Evolutionary conservation across 257 asterid genomes (phyloP).

Genomic region (Solanum gracilifrons): DNA sequence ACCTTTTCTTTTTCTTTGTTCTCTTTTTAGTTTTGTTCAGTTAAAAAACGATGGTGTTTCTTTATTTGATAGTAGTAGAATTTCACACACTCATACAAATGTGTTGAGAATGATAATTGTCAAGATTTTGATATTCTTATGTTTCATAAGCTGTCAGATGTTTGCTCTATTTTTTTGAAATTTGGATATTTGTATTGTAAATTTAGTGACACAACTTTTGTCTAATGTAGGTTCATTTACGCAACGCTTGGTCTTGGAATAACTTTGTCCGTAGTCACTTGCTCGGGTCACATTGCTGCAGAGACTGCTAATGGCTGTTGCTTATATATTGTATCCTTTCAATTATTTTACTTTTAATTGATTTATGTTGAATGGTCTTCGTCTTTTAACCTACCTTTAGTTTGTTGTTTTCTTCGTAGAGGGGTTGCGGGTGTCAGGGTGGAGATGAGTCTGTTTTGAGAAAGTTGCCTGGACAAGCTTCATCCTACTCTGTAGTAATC

Average conservation of each 20-base stretch:
- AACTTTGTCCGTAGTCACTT: constrained; percentile 33
- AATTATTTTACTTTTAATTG: neutral
- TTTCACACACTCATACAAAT: neutral
- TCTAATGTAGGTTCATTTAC: constrained; percentile 48
- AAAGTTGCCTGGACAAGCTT: neutral
- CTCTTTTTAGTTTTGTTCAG: neutral
- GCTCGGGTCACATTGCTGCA: constrained; percentile 65
- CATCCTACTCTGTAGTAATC: neutral
- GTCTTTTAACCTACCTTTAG: neutral
- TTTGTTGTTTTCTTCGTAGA: neutral
- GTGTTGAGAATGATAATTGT: neutral
- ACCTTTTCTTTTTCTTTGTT: neutral
- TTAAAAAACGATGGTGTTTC: neutral
- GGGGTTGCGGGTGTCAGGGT: neutral
- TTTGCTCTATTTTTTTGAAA: neutral
- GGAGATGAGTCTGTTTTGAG: neutral
- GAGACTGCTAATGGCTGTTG: constrained; percentile 62
- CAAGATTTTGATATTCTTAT: neutral
- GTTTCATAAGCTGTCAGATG: neutral
- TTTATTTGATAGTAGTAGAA: neutral
- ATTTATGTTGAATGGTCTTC: neutral
- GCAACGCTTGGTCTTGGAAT: constrained; percentile 48
- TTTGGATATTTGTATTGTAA: neutral
- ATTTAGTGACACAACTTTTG: neutral
- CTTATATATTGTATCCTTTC: constrained; percentile 53